Evolutionary conservation across 768 basidiomycete genomes (phyloP).

Genomic region (Termitomyces sp.): DNA sequence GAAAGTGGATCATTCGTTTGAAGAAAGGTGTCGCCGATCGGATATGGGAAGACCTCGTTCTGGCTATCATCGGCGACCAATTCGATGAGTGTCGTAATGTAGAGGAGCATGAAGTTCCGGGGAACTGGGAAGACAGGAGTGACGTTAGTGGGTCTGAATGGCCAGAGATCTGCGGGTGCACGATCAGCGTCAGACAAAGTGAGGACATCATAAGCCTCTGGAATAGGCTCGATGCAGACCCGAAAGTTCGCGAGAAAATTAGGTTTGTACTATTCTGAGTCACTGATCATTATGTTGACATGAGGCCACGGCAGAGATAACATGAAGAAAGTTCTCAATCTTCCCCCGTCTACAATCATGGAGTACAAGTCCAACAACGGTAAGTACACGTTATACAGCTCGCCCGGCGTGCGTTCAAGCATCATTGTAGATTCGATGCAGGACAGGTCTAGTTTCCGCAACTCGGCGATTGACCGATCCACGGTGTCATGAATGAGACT

Average conservation of each 20-base stretch:
- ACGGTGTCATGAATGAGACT: constrained; percentile 16
- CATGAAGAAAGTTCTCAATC: constrained; percentile 66
- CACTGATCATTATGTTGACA: not conserved
- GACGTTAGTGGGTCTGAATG: constrained; percentile 39
- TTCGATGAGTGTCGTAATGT: constrained; percentile 62
- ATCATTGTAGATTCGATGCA: constrained; percentile 70
- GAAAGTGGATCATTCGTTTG: constrained; percentile 94
- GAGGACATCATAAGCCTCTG: constrained; percentile 94
- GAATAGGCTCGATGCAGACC: constrained; percentile 80
- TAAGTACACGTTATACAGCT: constrained; percentile 20
- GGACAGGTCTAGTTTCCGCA: constrained; percentile 82
- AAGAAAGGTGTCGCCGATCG: constrained; percentile 88
- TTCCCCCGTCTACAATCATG: constrained; percentile 76
- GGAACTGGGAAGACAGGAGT: constrained; percentile 29
- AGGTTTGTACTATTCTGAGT: constrained; percentile 42
- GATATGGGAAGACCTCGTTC: constrained; percentile 84
- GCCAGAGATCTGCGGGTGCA: constrained; percentile 92
- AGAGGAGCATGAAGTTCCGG: constrained; percentile 20
- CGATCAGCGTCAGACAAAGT: constrained; percentile 86
- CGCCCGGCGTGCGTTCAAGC: not conserved
- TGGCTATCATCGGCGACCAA: constrained; percentile 86
- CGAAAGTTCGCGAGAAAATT: constrained; percentile 73
- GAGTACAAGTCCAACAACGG: constrained; percentile 96
- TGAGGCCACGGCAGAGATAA: constrained; percentile 52
- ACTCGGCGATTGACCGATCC: constrained; percentile 48